These are phyloP conservation scores for Aspergillus bertholletiae DNA, from an alignment of 495 filamentous ascomycete genomes.

Conservation along the genomic window DNA sequence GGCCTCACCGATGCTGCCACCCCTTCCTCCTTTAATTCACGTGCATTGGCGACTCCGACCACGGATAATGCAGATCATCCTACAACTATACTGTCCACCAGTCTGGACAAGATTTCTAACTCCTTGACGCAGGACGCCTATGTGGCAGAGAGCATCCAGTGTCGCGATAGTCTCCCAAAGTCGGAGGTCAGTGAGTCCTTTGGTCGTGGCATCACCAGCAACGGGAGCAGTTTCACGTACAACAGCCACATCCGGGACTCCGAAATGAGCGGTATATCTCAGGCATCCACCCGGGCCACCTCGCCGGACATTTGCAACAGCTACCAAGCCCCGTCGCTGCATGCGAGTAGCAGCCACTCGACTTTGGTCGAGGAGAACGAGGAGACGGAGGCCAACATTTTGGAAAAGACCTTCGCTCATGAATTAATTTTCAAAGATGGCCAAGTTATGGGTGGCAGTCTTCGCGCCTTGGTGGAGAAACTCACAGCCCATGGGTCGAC, in stretches of 20 bases:
- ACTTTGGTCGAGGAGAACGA: constrained; percentile 69
- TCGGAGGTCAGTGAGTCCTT: constrained; percentile 37
- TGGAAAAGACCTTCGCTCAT: constrained; percentile 83
- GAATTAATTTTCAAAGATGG: constrained; percentile 95
- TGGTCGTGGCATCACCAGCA: constrained; percentile 46
- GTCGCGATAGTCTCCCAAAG: constrained; percentile 29
- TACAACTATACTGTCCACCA: constrained; percentile 34
- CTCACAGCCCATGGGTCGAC: constrained; percentile 92
- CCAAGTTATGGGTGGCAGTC: constrained; percentile 87
- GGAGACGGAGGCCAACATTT: constrained; percentile 72
- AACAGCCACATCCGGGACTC: constrained; percentile 72
- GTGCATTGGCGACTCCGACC: constrained; percentile 13
- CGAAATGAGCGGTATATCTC: constrained; percentile 75
- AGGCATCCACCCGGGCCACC: constrained; percentile 83
- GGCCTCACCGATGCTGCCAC: constrained; percentile 40
- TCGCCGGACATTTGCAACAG: constrained; percentile 65
- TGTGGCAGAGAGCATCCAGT: constrained; percentile 13
- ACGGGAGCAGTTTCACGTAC: constrained; percentile 69
- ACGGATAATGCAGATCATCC: constrained; percentile 17
- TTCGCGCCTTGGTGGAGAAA: constrained; percentile 87
- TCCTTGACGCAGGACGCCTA: constrained; percentile 18
- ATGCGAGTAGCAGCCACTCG: constrained; percentile 54
- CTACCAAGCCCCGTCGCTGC: constrained; percentile 46
- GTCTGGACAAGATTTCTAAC: constrained; percentile 31
- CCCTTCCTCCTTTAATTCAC: constrained; percentile 40